Evolutionary conservation across 2,329 filamentous ascomycete species (phyloP).

Genomic region (Scolecobasidium constrictum): DNA sequence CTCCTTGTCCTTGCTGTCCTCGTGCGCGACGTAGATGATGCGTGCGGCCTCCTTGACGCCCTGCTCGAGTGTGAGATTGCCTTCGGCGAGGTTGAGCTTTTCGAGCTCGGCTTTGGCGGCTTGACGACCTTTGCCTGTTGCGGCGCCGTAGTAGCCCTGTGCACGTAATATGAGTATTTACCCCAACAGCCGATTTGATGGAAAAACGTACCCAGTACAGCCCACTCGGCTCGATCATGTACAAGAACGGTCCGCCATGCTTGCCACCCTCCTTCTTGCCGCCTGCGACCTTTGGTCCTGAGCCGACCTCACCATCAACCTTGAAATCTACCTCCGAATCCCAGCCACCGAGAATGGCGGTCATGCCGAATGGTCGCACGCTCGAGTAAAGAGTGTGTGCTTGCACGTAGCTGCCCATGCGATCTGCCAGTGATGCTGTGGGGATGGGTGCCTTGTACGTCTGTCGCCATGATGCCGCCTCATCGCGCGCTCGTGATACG

Average conservation of each 20-base stretch:
- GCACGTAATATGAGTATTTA: too few species aligned
- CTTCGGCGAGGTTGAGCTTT: conserved; percentile 81
- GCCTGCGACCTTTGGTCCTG: conserved; percentile 67
- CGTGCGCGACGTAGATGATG: conserved; percentile 95
- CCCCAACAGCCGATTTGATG: too few species aligned
- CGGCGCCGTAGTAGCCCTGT: conserved; percentile 90
- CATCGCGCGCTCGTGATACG: conserved; percentile 84
- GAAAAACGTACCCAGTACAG: conserved; percentile 65
- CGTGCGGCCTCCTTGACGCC: conserved; percentile 92
- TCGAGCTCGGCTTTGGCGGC: conserved; percentile 96
- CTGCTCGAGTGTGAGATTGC: conserved; percentile 67
- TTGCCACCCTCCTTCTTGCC: conserved; percentile 67
- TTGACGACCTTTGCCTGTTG: conserved; percentile 93
- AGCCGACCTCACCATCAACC: conserved; percentile 84
- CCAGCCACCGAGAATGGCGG: conserved; percentile 86
- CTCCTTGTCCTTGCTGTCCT: conserved; percentile 99
- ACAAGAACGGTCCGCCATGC: conserved; percentile 83
- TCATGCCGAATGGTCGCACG: conserved; percentile 93
- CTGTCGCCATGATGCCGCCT: conserved; percentile 81
- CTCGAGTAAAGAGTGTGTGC: conserved; percentile 96
- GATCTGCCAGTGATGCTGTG: conserved; percentile 73
- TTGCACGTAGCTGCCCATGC: conserved; percentile 93
- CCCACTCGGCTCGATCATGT: conserved; percentile 98
- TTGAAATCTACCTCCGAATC: conserved; percentile 77
- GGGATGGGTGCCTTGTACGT: conserved; percentile 94